Base-by-base conservation (phyloP, 148 eudicot species). In the Rhododendron ovatum region DNA sequence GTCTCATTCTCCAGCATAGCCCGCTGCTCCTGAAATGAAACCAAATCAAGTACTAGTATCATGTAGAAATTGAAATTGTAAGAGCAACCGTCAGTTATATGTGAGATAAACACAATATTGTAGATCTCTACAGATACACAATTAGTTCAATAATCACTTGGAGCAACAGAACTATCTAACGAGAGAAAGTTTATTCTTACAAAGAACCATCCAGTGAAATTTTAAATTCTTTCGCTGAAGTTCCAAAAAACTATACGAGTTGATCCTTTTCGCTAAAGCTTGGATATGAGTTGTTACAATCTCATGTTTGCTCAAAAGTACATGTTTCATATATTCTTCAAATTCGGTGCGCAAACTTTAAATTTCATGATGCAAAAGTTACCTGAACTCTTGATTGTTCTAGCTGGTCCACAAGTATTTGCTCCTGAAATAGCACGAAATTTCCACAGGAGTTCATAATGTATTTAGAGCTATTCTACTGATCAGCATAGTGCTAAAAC, bases 1-100 rank as follows among this genome's bases (percentile, higher is more conserved):
- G 85, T 86, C 88, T 93, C 95, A 82, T 93, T 94, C 90, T 94
- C 97, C 86, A 88, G 87, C 89, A 91, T 77, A n/a, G 93, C 94
- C 71, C 90, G 86, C 74, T 93, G 92, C 88, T 95, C 96, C 96
- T 95, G 45, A 26, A 86, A 33, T 26, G 37, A 22, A 82, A 87
- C n/a, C 79, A 55, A 48, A 82, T 24, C n/a, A 51, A 33, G 50
- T 15, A 48, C 13, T 65, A 8, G 82, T 37, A 51, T 51, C 69
- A 84, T 13, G 18, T 10, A 28, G 71, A 41, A 26, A 65, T 45
- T 11, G 2, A 63, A 82, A 9, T 82, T 35, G 22, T 4, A 33
- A 71, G 15, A 18, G 78, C 13, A 48, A 73, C 47, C 18, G 9
- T 33, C 39, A 76, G 1, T 55, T 14, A 13, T 9, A 12, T 71